phyloP scores from a whole-genome alignment of 2,329 filamentous ascomycete genomes.

The Daldinia sp. region DNA sequence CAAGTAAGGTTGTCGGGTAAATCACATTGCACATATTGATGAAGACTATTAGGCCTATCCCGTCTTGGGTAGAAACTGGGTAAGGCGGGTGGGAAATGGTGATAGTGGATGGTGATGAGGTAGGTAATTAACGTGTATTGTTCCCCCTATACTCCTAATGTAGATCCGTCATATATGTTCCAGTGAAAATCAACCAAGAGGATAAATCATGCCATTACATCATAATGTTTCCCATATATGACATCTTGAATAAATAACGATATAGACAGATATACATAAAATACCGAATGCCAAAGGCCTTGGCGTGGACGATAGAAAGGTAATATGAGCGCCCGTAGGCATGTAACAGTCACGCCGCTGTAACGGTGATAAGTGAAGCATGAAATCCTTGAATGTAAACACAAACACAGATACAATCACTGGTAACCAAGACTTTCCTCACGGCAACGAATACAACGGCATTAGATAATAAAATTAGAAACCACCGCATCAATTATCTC shows the following conservation, averaged over 20 bases:
- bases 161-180: no score
- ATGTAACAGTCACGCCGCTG: constrained; percentile 15
- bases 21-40: not conserved
- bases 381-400: constrained; percentile 1
- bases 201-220: not conserved
- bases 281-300: not conserved
- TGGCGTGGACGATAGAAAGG: not conserved
- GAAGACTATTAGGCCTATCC: not conserved
- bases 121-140: no score
- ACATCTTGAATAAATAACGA: not conserved
- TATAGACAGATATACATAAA: not conserved
- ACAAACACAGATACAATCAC: not conserved
- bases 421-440: not conserved
- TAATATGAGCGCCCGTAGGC: not conserved
- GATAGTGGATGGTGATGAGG: no score
- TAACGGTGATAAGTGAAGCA: constrained; percentile 8
- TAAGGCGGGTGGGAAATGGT: no score
- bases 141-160: no score
- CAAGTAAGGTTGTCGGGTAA: not conserved
- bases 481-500: not conserved
- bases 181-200: no score
- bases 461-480: not conserved
- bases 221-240: not conserved
- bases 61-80: not conserved
- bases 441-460: not conserved